phyloP scores from a whole-genome alignment of 2,329 filamentous ascomycete species.

The Colletotrichum higginsianum region DNA sequence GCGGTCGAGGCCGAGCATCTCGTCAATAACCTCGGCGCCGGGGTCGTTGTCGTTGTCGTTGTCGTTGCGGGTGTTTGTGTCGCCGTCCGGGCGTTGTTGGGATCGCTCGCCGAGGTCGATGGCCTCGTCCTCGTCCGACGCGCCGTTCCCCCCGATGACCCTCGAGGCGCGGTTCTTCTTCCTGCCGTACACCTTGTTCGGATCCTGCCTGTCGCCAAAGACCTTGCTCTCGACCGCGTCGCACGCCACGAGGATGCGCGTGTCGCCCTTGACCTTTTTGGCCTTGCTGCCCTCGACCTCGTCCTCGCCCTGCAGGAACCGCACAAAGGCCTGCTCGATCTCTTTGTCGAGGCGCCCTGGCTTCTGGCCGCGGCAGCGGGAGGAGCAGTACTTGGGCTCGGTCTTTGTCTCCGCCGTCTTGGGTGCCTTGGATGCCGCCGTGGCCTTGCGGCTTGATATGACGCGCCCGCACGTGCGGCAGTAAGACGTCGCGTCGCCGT shows the following conservation, averaged over 20 bases:
- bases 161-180: slow-evolving; percentile 61
- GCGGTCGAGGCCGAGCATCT: slow-evolving; percentile 32
- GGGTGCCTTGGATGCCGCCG: slow-evolving; percentile 47
- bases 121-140: slow-evolving; percentile 31
- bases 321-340: slow-evolving; percentile 66
- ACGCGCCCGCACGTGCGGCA: slow-evolving; percentile 71
- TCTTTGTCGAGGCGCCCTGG: slow-evolving; percentile 64
- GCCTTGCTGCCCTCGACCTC: slow-evolving; percentile 25
- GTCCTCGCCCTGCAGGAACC: slow-evolving; percentile 48
- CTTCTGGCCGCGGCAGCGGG: slow-evolving; percentile 67
- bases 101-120: slow-evolving; percentile 52
- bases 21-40: slow-evolving; percentile 34
- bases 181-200: slow-evolving; percentile 56
- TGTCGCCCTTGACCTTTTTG: slow-evolving; percentile 64
- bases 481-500: slow-evolving; percentile 65
- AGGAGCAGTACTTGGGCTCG: slow-evolving; percentile 69
- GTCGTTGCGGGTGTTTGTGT: slow-evolving; percentile 52
- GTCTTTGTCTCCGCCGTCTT: slow-evolving; percentile 42
- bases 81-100: no score
- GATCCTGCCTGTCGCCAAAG: slow-evolving; percentile 32
- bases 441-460: slow-evolving; percentile 58
- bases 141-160: slow-evolving; percentile 50
- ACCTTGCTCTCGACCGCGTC: slow-evolving; percentile 64
- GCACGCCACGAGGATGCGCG: slow-evolving; percentile 64
- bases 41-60: slow-evolving; percentile 42